Evolutionary conservation across 2,329 filamentous ascomycete genomes (phyloP).

Genomic region (Cryphonectria parasitica): DNA sequence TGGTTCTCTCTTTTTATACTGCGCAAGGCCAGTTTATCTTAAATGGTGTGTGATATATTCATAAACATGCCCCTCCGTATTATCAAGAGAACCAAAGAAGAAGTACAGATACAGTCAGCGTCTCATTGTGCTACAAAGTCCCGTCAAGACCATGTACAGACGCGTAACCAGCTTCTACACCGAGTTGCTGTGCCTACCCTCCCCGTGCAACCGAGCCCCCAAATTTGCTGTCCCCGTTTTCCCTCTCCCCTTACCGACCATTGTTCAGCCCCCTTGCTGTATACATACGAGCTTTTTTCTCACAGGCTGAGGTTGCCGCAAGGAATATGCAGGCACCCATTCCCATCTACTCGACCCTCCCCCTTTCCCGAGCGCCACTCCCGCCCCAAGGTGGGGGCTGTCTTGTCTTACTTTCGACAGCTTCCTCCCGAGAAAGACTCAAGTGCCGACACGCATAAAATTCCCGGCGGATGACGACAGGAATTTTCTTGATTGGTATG

Average conservation of each 20-base stretch:
- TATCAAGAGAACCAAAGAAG: background rate
- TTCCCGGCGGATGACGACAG: background rate
- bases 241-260: background rate
- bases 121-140: background rate
- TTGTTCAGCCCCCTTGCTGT: background rate
- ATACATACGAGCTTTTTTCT: background rate
- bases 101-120: background rate
- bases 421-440: background rate
- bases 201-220: background rate
- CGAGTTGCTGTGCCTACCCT: background rate
- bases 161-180: background rate
- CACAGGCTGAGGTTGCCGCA: background rate
- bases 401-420: background rate
- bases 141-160: background rate
- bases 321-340: slow-evolving; percentile 3
- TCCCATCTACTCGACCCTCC: background rate
- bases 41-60: background rate
- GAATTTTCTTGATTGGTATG: background rate
- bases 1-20: background rate
- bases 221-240: background rate
- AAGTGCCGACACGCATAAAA: background rate
- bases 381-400: background rate
- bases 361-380: background rate
- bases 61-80: background rate
- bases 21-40: background rate